A percentile compares a stretch with the other conserved stretches of the same genome.
phyloP scores from a whole-genome alignment of 805 yeast genomes.

The Candida jianshihensis region DNA sequence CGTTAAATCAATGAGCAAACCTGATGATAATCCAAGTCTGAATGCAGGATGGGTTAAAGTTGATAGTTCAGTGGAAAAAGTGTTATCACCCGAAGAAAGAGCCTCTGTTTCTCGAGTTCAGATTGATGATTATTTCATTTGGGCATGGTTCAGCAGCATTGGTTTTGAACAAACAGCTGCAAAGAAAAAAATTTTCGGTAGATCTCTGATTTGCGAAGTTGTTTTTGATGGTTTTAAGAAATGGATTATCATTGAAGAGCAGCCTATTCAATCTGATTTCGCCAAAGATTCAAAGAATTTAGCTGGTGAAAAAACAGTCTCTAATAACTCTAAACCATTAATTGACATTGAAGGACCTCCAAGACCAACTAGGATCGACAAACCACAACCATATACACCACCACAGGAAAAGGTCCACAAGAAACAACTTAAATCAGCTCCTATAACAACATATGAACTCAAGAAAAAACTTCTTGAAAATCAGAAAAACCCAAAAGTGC shows the following conservation, averaged over 20 bases:
- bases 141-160: constrained; percentile 83
- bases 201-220: constrained; percentile 76
- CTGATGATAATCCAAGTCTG: constrained; percentile 25
- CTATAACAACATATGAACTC: too few relatives aligned
- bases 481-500: too few relatives aligned
- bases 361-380: too few relatives aligned
- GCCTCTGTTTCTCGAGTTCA: constrained; percentile 50
- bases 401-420: too few relatives aligned
- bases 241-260: constrained; percentile 74
- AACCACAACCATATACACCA: too few relatives aligned
- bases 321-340: too few relatives aligned
- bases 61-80: constrained; percentile 22
- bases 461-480: too few relatives aligned
- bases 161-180: constrained; percentile 65
- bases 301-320: constrained; percentile 35
- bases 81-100: constrained; percentile 15
- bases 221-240: constrained; percentile 69
- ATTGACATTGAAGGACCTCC: too few relatives aligned
- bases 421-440: too few relatives aligned
- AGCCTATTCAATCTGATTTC: too few relatives aligned
- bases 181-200: constrained; percentile 67
- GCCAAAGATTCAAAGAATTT: too few relatives aligned
- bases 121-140: constrained; percentile 80
- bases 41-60: constrained; percentile 35
- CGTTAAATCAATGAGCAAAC: constrained; percentile 32